Evolutionary conservation across 2,329 filamentous ascomycete species (phyloP).

Genomic region (Fusarium sp.): DNA sequence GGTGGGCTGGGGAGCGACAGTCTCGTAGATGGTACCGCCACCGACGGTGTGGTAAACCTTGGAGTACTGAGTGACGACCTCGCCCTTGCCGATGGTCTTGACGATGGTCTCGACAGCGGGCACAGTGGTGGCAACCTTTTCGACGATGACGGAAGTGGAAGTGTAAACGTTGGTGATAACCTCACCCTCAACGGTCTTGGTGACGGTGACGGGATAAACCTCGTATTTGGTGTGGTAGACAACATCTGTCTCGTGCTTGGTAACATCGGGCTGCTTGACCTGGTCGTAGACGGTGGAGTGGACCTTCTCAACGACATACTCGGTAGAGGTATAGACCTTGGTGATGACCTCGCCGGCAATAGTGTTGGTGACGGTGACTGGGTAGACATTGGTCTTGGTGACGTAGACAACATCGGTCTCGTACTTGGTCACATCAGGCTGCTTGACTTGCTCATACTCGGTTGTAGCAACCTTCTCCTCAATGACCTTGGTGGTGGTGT

Average conservation of each 20-base stretch:
- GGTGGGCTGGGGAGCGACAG: constrained; percentile 46
- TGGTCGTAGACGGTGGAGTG: constrained; percentile 48
- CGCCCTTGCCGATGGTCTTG: constrained; percentile 33
- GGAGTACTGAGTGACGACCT: constrained; percentile 41
- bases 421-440: constrained; percentile 47
- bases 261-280: constrained; percentile 50
- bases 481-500: constrained; percentile 41
- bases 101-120: constrained; percentile 42
- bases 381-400: constrained; percentile 55
- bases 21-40: constrained; percentile 38
- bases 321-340: constrained; percentile 40
- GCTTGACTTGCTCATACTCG: constrained; percentile 46
- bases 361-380: constrained; percentile 51
- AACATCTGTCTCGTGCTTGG: constrained; percentile 45
- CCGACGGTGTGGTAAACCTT: constrained; percentile 40
- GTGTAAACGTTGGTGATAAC: constrained; percentile 40
- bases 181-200: constrained; percentile 45
- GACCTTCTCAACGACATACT: constrained; percentile 46
- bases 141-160: constrained; percentile 42
- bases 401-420: constrained; percentile 47
- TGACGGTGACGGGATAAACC: constrained; percentile 53
- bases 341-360: constrained; percentile 40
- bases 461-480: constrained; percentile 45
- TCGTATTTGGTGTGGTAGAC: constrained; percentile 54
- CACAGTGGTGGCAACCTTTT: constrained; percentile 52